Conservation (phyloP, 768 basidiomycete genomes). For the Clavaria fumosa region DNA sequence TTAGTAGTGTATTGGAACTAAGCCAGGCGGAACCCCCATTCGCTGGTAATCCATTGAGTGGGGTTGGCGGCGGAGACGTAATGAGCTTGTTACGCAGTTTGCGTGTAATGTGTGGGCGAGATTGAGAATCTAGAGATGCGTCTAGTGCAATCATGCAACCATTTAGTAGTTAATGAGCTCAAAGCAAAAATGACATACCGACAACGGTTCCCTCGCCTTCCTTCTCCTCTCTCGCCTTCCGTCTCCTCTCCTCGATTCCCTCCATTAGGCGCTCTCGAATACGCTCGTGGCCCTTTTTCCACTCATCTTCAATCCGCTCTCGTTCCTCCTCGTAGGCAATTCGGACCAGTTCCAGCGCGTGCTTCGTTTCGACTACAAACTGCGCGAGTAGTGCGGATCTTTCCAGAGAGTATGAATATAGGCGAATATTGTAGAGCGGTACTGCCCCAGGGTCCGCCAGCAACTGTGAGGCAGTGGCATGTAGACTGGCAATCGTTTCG, state of each 20-base stretch:
- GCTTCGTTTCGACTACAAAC: constrained; percentile 49
- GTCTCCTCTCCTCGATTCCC: constrained; percentile 69
- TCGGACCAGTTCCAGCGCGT: constrained; percentile 49
- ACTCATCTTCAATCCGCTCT: constrained; percentile 70
- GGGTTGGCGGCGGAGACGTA: constrained; percentile 59
- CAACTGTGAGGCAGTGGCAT: constrained; percentile 42
- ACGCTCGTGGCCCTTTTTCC: constrained; percentile 56
- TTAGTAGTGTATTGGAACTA: constrained; percentile 39
- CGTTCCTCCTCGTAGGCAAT: constrained; percentile 67
- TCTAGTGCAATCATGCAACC: constrained; percentile 27
- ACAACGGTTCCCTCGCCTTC: constrained; percentile 73
- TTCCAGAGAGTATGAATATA: constrained; percentile 61
- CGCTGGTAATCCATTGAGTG: constrained; percentile 28
- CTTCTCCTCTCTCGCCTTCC: constrained; percentile 73
- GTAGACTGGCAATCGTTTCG: constrained; percentile 48
- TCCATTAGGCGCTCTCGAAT: constrained; percentile 68
- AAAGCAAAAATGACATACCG: constrained; percentile 25
- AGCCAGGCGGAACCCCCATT: constrained; percentile 21
- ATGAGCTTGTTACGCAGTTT: constrained; percentile 73
- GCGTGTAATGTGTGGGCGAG: constrained; percentile 66
- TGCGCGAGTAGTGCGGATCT: constrained; percentile 62
- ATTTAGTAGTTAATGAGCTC: constrained; percentile 5
- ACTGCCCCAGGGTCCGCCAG: constrained; percentile 52
- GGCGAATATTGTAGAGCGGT: constrained; percentile 49
- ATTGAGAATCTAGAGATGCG: constrained; percentile 58